These are phyloP conservation scores for Plectosphaerella plurivora DNA, from an alignment of 2,329 filamentous ascomycete genomes.

Conservation along the genomic window DNA sequence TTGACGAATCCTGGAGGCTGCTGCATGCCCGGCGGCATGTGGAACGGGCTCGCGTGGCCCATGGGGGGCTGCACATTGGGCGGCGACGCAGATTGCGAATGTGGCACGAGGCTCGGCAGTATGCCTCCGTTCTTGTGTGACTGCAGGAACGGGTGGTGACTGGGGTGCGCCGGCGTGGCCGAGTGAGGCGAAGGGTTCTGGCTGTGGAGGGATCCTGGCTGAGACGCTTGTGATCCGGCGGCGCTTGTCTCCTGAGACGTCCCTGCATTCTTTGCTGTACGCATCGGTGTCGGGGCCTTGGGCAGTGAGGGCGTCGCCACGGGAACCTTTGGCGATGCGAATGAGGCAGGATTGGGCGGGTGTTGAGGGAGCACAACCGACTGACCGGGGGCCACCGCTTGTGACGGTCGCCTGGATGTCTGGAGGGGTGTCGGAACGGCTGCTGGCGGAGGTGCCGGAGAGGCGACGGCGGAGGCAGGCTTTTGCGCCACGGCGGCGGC, in stretches of 20 bases:
- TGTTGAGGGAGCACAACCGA: constrained; percentile 53
- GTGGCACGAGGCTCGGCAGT: constrained; percentile 19
- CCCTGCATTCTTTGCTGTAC: constrained; percentile 65
- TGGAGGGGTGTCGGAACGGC: constrained; percentile 14
- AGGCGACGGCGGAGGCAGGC: constrained; percentile 25
- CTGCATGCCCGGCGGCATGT: constrained; percentile 54
- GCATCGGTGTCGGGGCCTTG: constrained; percentile 76
- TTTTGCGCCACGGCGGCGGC: constrained; percentile 9
- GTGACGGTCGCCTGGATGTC: constrained; percentile 17
- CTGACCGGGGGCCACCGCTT: constrained; percentile 35
- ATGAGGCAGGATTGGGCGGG: constrained; percentile 48
- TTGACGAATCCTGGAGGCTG: constrained; percentile 40
- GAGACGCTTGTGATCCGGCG: constrained; percentile 65
- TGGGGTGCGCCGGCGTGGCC: constrained; percentile 60
- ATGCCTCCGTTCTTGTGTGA: constrained; percentile 58
- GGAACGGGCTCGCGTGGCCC: constrained; percentile 42
- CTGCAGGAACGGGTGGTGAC: constrained; percentile 58
- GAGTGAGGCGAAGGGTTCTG: constrained; percentile 57
- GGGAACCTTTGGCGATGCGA: constrained; percentile 74
- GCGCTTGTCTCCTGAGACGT: constrained; percentile 49
- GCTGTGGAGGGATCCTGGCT: constrained; percentile 50
- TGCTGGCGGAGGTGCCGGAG: constrained; percentile 34
- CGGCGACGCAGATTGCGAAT: constrained; percentile 58
- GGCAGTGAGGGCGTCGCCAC: constrained; percentile 77
- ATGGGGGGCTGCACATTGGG: constrained; percentile 43